These are phyloP conservation scores for Rosa hybrid DNA, from an alignment of 331 rosid species.

Conservation along the genomic window DNA sequence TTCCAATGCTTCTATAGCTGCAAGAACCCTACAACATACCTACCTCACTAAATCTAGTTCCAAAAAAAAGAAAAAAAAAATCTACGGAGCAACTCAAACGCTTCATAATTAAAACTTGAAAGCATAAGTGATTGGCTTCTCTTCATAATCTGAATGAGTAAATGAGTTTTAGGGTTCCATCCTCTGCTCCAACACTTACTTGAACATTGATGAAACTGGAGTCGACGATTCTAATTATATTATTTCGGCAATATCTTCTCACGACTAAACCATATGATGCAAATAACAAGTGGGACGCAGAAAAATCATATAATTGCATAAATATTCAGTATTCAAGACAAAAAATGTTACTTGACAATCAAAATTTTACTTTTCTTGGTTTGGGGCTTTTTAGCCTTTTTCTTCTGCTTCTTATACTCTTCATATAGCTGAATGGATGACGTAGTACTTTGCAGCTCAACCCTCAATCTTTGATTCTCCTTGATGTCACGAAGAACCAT, in stretches of 20 bases:
- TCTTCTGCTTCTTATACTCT: conserved; percentile 66
- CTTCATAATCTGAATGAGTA: background rate
- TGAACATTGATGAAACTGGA: background rate
- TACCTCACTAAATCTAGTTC: no score
- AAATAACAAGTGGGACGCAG: background rate
- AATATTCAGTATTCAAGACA: background rate
- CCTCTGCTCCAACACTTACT: background rate
- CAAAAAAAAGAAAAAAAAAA: no score
- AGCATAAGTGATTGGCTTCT: background rate
- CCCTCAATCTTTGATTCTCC: conserved; percentile 74
- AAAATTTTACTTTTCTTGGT: conserved; percentile 9
- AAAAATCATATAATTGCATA: background rate
- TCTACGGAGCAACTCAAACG: background rate
- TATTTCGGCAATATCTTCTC: background rate
- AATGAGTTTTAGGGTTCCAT: background rate
- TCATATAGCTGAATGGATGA: conserved; percentile 58
- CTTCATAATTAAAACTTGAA: background rate
- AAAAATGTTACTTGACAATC: background rate
- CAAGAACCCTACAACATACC: no score
- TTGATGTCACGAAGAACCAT: conserved; percentile 64
- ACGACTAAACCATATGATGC: background rate
- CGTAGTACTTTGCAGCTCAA: conserved; percentile 53
- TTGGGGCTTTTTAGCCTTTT: conserved; percentile 25
- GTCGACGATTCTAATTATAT: background rate
- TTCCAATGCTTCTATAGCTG: no score